These are phyloP conservation scores for Nicotiana otophora DNA, from an alignment of 257 asterid genomes.

Conservation along the genomic window DNA sequence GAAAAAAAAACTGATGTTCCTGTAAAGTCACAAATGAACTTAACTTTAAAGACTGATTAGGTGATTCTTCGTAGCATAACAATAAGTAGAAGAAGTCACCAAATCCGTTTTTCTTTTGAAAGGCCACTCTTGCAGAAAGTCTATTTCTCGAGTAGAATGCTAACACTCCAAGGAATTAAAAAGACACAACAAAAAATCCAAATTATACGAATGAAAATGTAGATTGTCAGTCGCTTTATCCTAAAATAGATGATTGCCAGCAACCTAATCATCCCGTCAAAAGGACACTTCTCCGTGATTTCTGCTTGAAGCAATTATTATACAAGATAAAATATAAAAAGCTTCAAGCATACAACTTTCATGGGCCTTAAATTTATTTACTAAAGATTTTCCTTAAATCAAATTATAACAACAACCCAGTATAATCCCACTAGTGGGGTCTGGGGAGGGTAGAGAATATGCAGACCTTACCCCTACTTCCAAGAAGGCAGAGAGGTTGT, in stretches of 20 bases:
- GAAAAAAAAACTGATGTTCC: not conserved
- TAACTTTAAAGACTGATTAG: not conserved
- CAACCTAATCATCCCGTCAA: not conserved
- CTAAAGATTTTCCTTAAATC: too few relatives aligned
- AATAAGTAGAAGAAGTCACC: not conserved
- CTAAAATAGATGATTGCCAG: not conserved
- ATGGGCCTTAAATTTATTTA: too few relatives aligned
- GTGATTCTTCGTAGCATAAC: not conserved
- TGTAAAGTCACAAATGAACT: not conserved
- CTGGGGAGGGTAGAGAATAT: too few relatives aligned
- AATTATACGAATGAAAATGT: not conserved
- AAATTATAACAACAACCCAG: too few relatives aligned
- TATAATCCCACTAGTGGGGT: too few relatives aligned
- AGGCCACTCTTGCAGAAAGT: not conserved
- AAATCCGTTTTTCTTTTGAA: not conserved
- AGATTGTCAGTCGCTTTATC: not conserved
- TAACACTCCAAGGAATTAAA: not conserved
- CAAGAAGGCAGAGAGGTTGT: too few relatives aligned
- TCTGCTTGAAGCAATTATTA: not conserved
- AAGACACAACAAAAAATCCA: not conserved
- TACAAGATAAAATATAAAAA: too few relatives aligned
- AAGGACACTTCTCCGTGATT: not conserved
- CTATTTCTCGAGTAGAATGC: not conserved
- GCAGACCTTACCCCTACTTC: too few relatives aligned
- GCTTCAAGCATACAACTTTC: too few relatives aligned